These are phyloP conservation scores for Arachis stenosperma DNA, from an alignment of 306 rosid genomes.

Conservation along the genomic window DNA sequence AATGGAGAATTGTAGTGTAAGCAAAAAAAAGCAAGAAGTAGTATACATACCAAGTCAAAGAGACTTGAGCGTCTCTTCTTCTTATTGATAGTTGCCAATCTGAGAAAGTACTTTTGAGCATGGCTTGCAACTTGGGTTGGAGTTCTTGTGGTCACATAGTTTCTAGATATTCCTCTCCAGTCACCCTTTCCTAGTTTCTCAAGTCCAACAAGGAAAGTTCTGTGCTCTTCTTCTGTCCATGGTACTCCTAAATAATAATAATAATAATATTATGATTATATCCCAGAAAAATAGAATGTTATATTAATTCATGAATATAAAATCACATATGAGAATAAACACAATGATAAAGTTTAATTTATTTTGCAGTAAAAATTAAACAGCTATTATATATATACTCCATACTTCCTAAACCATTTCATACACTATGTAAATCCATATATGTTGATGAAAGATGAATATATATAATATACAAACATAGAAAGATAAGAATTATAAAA, in stretches of 20 bases:
- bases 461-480: too few relatives aligned
- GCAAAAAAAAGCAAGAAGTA: too few relatives aligned
- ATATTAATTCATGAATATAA: too few relatives aligned
- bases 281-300: not conserved
- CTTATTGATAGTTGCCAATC: slow-evolving; percentile 55
- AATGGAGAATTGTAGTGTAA: too few relatives aligned
- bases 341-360: not conserved
- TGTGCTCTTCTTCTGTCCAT: slow-evolving; percentile 84
- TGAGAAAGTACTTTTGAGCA: slow-evolving; percentile 75
- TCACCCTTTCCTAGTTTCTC: slow-evolving; percentile 80
- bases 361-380: not conserved
- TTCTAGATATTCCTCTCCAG: slow-evolving; percentile 76
- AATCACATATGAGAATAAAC: not conserved
- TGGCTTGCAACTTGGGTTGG: slow-evolving; percentile 89
- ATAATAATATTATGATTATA: not conserved
- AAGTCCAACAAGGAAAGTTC: slow-evolving; percentile 68
- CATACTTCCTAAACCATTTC: not conserved
- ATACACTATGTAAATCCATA: not conserved
- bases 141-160: slow-evolving; percentile 70
- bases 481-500: too few relatives aligned
- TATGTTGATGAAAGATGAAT: too few relatives aligned
- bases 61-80: slow-evolving; percentile 80
- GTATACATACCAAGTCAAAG: slow-evolving; percentile 65
- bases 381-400: not conserved
- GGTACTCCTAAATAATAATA: slow-evolving; percentile 55